Conservation (phyloP, 768 basidiomycete species). For the Lanmaoa rubissima region DNA sequence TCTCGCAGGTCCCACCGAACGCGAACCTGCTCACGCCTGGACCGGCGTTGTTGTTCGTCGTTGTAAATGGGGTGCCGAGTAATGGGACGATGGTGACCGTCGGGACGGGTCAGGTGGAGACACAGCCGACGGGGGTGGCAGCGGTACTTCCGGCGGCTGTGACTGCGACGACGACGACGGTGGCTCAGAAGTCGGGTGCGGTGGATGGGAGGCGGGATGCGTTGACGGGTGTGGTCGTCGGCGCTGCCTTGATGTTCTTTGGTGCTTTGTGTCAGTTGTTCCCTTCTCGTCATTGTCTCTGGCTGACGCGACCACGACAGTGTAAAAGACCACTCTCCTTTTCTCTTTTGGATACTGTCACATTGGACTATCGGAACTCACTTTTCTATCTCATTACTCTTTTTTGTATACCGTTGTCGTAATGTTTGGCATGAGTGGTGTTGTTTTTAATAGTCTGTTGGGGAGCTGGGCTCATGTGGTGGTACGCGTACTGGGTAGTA, state of each 20-base stretch:
- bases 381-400: neutral
- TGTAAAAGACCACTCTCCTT: neutral
- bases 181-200: neutral
- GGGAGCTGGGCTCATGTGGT: too few species aligned
- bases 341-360: neutral
- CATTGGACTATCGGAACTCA: neutral
- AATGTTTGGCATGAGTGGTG: neutral
- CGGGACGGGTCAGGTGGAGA: slow-evolving; percentile 75
- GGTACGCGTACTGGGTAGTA: too few species aligned
- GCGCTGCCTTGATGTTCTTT: neutral
- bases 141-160: slow-evolving; percentile 41
- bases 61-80: slow-evolving; percentile 80
- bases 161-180: slow-evolving; percentile 2
- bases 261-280: neutral
- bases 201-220: neutral
- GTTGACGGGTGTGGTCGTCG: neutral
- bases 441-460: neutral
- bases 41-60: slow-evolving; percentile 80
- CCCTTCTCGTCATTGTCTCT: fast-evolving
- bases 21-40: slow-evolving; percentile 88
- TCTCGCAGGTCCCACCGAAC: slow-evolving; percentile 80
- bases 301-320: neutral
- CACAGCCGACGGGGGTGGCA: slow-evolving; percentile 52
- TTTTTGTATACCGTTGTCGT: neutral
- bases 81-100: slow-evolving; percentile 75